Evolutionary conservation across 1,284 basidiomycete species (phyloP).

Genomic region (Fistulinella staudtii): DNA sequence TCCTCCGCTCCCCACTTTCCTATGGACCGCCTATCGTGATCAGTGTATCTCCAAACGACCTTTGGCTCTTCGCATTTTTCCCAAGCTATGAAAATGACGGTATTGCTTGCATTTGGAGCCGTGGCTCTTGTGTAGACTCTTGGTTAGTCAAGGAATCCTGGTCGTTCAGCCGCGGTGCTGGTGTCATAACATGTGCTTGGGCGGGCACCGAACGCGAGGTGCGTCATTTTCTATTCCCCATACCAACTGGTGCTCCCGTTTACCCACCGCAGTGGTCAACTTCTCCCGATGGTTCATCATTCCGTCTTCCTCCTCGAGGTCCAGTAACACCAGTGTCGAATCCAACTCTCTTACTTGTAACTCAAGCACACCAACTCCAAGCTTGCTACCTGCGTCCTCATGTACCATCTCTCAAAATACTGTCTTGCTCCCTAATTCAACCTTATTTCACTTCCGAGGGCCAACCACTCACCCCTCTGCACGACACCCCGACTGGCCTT

Average conservation of each 20-base stretch:
- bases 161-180: conserved; percentile 47
- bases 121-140: conserved; percentile 50
- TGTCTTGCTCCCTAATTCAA: conserved; percentile 48
- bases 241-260: background rate
- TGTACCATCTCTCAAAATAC: conserved; percentile 36
- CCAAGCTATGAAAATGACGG: conserved; percentile 54
- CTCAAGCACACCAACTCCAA: conserved; percentile 49
- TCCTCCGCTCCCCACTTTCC: conserved; percentile 41
- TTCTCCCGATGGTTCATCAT: conserved; percentile 38
- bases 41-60: conserved; percentile 51
- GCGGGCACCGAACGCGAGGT: conserved; percentile 59
- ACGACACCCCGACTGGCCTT: conserved; percentile 35
- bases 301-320: conserved; percentile 51
- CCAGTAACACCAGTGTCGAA: conserved; percentile 47
- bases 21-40: conserved; percentile 64
- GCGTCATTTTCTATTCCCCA: background rate
- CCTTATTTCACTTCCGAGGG: conserved; percentile 35
- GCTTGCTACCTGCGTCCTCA: conserved; percentile 49
- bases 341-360: conserved; percentile 53
- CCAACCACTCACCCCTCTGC: conserved; percentile 23
- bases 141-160: conserved; percentile 63
- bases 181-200: conserved; percentile 62
- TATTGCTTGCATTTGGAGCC: conserved; percentile 62
- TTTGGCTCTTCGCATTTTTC: conserved; percentile 73
- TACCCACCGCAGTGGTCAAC: conserved; percentile 44